Base-by-base conservation (phyloP, 2,329 filamentous ascomycete genomes). In the Pseudophaeomoniella oleicola region DNA sequence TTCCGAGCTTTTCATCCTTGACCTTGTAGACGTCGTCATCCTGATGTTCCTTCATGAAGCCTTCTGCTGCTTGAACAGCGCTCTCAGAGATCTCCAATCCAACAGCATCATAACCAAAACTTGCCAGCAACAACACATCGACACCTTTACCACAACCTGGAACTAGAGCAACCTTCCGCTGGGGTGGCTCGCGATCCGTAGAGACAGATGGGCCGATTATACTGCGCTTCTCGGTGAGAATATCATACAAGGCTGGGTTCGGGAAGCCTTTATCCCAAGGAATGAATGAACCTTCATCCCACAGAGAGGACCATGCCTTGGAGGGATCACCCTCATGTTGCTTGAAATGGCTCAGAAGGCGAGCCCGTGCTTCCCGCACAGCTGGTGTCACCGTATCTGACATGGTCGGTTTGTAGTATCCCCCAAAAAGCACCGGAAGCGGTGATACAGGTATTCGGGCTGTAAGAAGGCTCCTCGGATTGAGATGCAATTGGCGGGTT, bases 91-190 rank as follows among this genome's bases (percentile, higher is more conserved):
- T 69, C 51, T 92, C 85, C 2, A 93, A 58, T 0, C 83, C 86
- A 48, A 73, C 77, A 1, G 76, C 75, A 56, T 92, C 79, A 53
- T 82, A 90, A 1, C 85, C 85, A 50, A 78, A 73, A 6, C 73
- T 72, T 35, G 76, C 72, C 32, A 93, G 67, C 27, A 93, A 64
- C 6, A 84, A 64, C 2, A 85, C 81, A 58, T 93, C 86, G 50
- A 90, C 80, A 4, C 85, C 86, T 33, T 72, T 71, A 0, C 85
- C 86, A 56, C 85, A 93, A 4, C 84, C 85, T 0, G 85, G 81
- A 0, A 93, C 79, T 5, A 92, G 63, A 1, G 78, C 84, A 39
- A 62, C 64, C 46, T 69, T 71, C 37, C 59, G 50, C 29, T 46
- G 47, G 19, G 39, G 46, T 16, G 47, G 31, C 41, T 49, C 19